phyloP scores from a whole-genome alignment of 164 flowering plant genomes.

The Sextonia rubra region DNA sequence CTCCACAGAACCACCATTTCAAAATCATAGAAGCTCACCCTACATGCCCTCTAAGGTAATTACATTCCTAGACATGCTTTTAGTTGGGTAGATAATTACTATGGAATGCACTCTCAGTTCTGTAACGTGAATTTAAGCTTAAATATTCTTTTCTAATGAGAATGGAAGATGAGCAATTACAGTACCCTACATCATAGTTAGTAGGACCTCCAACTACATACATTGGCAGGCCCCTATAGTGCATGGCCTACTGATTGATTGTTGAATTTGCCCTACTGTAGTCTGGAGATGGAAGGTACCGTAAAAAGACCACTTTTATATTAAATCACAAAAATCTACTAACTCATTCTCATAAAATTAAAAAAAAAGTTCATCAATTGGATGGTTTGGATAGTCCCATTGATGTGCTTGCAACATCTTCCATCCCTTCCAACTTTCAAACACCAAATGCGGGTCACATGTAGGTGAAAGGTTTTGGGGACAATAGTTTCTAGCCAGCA shows the following conservation, averaged over 20 bases:
- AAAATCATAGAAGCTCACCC: slow-evolving; percentile 22
- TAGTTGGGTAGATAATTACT: not conserved
- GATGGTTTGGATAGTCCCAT: not conserved
- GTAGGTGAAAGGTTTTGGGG: no score
- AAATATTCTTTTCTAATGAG: not conserved
- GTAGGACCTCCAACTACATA: not conserved
- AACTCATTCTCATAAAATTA: no score
- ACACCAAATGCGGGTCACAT: no score
- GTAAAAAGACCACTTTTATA: no score
- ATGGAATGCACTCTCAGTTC: not conserved
- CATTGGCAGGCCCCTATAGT: not conserved
- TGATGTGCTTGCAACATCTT: not conserved
- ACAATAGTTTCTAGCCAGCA: no score
- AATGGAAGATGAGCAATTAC: not conserved
- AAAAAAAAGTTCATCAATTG: not conserved
- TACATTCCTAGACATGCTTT: not conserved
- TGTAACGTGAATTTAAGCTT: no score
- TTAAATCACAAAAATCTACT: no score
- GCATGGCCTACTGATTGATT: no score
- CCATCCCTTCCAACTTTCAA: not conserved
- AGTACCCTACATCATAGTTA: not conserved
- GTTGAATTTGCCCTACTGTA: no score
- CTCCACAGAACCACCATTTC: slow-evolving; percentile 32
- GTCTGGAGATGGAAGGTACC: no score
- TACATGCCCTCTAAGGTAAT: slow-evolving; percentile 58